Evolutionary conservation across 306 rosid species (phyloP).

Genomic region (Lotus japonicus): DNA sequence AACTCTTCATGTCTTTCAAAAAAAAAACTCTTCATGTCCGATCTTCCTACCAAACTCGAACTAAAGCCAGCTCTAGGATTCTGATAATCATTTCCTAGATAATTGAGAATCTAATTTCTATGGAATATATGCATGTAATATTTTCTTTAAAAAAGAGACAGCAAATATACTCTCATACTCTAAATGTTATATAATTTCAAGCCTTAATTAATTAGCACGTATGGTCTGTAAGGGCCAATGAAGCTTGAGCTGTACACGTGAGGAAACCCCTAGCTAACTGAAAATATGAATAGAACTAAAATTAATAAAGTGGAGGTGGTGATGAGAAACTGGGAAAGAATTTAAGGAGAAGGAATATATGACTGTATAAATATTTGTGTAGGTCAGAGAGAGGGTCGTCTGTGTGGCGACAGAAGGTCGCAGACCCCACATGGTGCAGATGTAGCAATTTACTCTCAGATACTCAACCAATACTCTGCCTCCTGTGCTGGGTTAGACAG

Average conservation of each 20-base stretch:
- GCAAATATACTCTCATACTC: neutral
- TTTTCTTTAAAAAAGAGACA: neutral
- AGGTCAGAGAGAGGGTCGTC: too few species aligned
- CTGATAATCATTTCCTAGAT: neutral
- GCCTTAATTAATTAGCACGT: conserved; percentile 7
- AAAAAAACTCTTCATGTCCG: too few species aligned
- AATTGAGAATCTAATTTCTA: neutral
- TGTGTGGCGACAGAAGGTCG: too few species aligned
- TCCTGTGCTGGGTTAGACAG: neutral
- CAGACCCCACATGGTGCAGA: conserved; percentile 54
- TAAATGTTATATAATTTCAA: neutral
- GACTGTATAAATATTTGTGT: conserved; percentile 15
- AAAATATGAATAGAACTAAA: neutral
- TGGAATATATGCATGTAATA: neutral
- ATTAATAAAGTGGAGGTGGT: neutral
- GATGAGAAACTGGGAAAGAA: conserved; percentile 17
- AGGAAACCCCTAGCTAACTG: conserved; percentile 12
- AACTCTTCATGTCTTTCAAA: too few species aligned
- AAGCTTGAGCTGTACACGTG: conserved; percentile 59
- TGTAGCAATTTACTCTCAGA: neutral
- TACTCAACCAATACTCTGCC: neutral
- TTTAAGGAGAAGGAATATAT: conserved; percentile 20
- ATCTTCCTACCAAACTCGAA: neutral
- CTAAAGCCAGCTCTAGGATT: neutral
- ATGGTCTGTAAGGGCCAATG: conserved; percentile 21